Conservation (phyloP, 192 early-diverging fungal genomes). For the Coemansia sp. region DNA sequence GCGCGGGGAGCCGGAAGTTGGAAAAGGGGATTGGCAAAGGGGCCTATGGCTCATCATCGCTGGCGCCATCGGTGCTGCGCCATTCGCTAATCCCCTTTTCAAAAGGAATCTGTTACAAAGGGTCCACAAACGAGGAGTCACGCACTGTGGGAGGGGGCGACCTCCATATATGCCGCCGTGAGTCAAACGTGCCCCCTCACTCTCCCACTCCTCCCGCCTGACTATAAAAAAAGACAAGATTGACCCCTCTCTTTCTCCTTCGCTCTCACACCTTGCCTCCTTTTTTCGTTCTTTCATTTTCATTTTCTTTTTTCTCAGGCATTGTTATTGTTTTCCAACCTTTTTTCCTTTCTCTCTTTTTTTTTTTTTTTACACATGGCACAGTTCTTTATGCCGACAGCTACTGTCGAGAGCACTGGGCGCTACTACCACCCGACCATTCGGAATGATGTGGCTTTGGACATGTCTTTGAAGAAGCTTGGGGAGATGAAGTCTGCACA, state of each 20-base stretch:
- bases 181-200: background rate
- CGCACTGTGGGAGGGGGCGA: background rate
- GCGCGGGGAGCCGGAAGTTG: background rate
- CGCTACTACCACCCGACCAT: slow-evolving; percentile 26
- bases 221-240: background rate
- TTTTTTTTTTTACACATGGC: slow-evolving; percentile 1
- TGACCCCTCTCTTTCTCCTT: background rate
- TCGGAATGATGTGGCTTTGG: slow-evolving; percentile 26
- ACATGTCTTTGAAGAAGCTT: slow-evolving; percentile 45
- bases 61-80: slow-evolving; percentile 8
- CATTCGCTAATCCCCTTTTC: background rate
- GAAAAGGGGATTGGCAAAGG: background rate
- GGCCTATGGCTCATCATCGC: background rate
- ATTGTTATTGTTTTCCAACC: background rate
- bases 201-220: background rate
- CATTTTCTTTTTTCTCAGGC: background rate
- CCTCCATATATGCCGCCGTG: background rate
- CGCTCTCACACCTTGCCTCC: background rate
- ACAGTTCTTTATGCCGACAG: slow-evolving; percentile 14
- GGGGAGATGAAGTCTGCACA: slow-evolving; percentile 34
- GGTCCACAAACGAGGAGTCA: background rate
- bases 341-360: background rate
- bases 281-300: background rate
- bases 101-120: background rate
- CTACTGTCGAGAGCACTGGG: background rate